Percentiles rank a stretch among this genome's conserved stretches.
Conservation (phyloP, 2,329 filamentous ascomycete genomes). For the Madurella fahalii region DNA sequence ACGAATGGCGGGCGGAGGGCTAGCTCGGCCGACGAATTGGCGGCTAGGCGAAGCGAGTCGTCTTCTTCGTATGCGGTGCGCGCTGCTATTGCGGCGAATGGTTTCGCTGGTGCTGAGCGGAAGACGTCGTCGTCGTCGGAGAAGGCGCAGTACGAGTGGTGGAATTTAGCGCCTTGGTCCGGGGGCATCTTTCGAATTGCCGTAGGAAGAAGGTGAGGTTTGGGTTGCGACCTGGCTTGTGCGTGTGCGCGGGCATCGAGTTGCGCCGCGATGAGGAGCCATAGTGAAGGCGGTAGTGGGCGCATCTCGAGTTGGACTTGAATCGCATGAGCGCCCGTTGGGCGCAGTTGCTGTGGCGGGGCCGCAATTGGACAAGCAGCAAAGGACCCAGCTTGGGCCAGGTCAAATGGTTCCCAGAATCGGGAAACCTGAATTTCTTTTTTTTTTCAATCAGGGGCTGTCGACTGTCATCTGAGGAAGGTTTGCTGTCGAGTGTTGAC, state of each 20-base stretch:
- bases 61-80: slow-evolving; percentile 30
- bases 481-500: neutral
- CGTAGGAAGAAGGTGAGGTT: slow-evolving; percentile 41
- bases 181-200: slow-evolving; percentile 69
- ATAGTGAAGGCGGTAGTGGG: slow-evolving; percentile 37
- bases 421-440: no score
- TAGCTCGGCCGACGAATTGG: slow-evolving; percentile 33
- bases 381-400: neutral
- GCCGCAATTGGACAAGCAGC: neutral
- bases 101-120: slow-evolving; percentile 4
- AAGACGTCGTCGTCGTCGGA: slow-evolving; percentile 19
- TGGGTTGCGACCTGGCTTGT: slow-evolving; percentile 18
- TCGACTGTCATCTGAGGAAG: neutral
- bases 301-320: slow-evolving; percentile 35
- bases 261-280: slow-evolving; percentile 42
- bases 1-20: slow-evolving; percentile 50
- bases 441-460: neutral
- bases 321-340: no score
- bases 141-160: slow-evolving; percentile 61
- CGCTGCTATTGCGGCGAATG: slow-evolving; percentile 26
- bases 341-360: no score
- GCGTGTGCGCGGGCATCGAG: slow-evolving; percentile 32
- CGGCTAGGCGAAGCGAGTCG: slow-evolving; percentile 29
- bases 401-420: no score
- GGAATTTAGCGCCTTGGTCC: slow-evolving; percentile 70